phyloP scores from a whole-genome alignment of 495 filamentous ascomycete species.

The Neurospora hispaniola region DNA sequence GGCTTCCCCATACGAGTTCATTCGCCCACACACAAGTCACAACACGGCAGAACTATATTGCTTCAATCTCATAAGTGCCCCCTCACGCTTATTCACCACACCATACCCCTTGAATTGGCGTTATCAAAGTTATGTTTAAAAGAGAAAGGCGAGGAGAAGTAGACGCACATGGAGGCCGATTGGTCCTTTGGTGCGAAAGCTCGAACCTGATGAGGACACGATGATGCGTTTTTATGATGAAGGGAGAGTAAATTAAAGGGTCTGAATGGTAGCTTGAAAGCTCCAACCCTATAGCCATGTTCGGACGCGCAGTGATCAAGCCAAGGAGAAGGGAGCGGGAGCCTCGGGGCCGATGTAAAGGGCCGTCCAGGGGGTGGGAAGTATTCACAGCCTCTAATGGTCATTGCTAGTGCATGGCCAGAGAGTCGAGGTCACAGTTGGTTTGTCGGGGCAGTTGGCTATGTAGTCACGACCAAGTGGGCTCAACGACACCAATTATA shows the following conservation, averaged over 20 bases:
- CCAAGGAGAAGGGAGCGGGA: constrained; percentile 6
- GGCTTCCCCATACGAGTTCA: not conserved
- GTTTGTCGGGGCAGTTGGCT: constrained; percentile 11
- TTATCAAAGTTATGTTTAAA: constrained; percentile 34
- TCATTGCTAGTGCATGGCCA: constrained; percentile 26
- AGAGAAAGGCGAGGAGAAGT: constrained; percentile 15
- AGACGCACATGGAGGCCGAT: constrained; percentile 18
- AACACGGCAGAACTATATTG: constrained; percentile 14
- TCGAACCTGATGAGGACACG: constrained; percentile 30
- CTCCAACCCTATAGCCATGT: constrained; percentile 33
- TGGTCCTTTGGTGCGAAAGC: constrained; percentile 42
- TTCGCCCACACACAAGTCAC: not conserved
- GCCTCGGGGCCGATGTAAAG: not conserved
- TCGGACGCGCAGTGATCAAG: constrained; percentile 5
- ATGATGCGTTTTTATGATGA: constrained; percentile 8
- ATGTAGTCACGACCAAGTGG: constrained; percentile 21
- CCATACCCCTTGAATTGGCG: constrained; percentile 16
- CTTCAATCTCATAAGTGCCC: constrained; percentile 13
- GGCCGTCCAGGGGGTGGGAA: not conserved
- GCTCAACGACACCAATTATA: not conserved
- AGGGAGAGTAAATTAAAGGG: constrained; percentile 14
- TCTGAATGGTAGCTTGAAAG: constrained; percentile 43
- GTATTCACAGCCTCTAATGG: constrained; percentile 6
- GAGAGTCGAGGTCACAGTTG: constrained; percentile 5
- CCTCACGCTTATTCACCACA: constrained; percentile 7